Conservation (phyloP, 2,329 filamentous ascomycete genomes). For the Tothia fuscella region DNA sequence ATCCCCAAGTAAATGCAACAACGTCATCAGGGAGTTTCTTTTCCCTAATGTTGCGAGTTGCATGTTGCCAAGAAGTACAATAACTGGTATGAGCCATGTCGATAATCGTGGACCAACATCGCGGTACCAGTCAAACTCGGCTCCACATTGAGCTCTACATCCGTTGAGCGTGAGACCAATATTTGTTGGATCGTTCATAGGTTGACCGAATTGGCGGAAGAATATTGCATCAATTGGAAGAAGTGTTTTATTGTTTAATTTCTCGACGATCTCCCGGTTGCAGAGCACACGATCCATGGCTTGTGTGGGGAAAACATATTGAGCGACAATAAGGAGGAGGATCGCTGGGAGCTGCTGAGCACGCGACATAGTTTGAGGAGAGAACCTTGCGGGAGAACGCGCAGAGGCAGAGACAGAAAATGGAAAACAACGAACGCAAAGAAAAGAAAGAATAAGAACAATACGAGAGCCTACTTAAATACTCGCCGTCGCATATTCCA, state of each 20-base stretch:
- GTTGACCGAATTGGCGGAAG: neutral
- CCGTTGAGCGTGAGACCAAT: slow-evolving; percentile 11
- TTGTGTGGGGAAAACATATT: too few species aligned
- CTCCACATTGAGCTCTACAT: slow-evolving; percentile 12
- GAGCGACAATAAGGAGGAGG: too few species aligned
- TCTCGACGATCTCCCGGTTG: neutral
- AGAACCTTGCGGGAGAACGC: too few species aligned
- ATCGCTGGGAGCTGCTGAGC: too few species aligned
- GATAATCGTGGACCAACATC: slow-evolving; percentile 16
- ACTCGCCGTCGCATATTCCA: too few species aligned
- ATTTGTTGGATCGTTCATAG: neutral
- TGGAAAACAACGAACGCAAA: too few species aligned
- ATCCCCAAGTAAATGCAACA: slow-evolving; percentile 17
- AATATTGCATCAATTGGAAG: neutral
- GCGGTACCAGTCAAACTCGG: slow-evolving; percentile 12
- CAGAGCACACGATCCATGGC: neutral
- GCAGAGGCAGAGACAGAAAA: too few species aligned
- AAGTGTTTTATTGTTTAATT: neutral
- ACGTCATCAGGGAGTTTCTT: neutral
- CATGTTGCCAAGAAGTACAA: slow-evolving; percentile 17
- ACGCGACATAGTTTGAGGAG: too few species aligned
- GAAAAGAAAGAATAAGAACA: too few species aligned
- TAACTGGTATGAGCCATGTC: slow-evolving; percentile 16
- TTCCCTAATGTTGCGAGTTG: slow-evolving; percentile 15
- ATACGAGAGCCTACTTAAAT: too few species aligned